Base-by-base conservation (phyloP, 352 stramenopile genomes). In the Globisporangium rhizosaccharum region DNA sequence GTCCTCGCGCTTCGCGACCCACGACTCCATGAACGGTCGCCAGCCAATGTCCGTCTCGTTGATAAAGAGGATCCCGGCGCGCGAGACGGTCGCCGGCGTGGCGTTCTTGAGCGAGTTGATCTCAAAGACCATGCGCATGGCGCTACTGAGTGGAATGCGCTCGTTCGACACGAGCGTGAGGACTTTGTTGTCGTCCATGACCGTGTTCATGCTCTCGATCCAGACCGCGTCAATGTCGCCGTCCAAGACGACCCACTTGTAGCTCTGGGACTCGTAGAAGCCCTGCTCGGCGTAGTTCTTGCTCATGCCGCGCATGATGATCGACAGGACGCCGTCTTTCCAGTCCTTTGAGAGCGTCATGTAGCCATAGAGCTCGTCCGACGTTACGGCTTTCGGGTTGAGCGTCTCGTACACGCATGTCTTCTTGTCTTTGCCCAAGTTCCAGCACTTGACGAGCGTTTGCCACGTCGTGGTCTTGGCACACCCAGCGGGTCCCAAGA, bases 171-270 rank as follows among this genome's bases (percentile, higher is more conserved):
- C 87, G 0, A 98, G 73, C 10, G 95, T 98, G 1, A 98, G 74
- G 55, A 98, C 88, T 51, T 97, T 97, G 71, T 98, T 98, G 57
- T 98, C 94, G 59, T 98, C 95, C 95, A 98, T 98, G 64, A 98
- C 96, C 0, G 90, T 97, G 72, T 99, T 99, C 95, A 99, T 98
- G 2, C 70, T 87, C 54, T 96, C 87, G 47, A 96, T 96, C 87
- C 87, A 96, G 33, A 94, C 82, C 2, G 87, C 85, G 60, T 96
- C 87, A 48, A 96, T 94, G 64, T 96, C 87, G 14, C 87, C 87
- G 33, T 96, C 87, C 0, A 96, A 65, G 5, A 96, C 80, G 49
- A 94, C 83, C 87, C 87, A 95, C 47, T 95, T 96, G 77, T 96
- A 96, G 18, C 62, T 78, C 62, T 97, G 88, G 36, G 93, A 97